These are phyloP conservation scores for Akanthomyces muscarius DNA, from an alignment of 2,329 filamentous ascomycete species.

Conservation along the genomic window DNA sequence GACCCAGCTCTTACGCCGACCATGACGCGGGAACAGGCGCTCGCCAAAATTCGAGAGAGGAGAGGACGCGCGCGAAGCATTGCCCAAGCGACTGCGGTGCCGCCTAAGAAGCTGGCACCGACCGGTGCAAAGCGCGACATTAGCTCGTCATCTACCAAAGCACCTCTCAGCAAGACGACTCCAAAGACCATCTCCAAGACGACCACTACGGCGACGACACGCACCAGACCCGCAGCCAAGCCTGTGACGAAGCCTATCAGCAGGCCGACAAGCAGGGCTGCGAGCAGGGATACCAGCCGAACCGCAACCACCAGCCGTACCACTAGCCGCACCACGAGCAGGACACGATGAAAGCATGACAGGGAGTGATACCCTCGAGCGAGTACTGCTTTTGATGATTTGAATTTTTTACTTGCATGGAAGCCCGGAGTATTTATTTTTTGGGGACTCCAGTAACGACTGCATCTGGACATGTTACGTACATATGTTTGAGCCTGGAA, in stretches of 20 bases:
- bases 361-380: conserved; percentile 6
- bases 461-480: conserved; percentile 10
- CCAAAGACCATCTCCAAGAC: conserved; percentile 8
- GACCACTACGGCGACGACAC: conserved; percentile 1
- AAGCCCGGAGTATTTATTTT: conserved; percentile 8
- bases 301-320: not conserved
- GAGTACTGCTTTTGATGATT: conserved; percentile 7
- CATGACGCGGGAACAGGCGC: conserved; percentile 68
- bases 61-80: conserved; percentile 67
- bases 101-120: conserved; percentile 50
- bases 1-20: conserved; percentile 60
- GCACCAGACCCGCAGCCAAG: conserved; percentile 6
- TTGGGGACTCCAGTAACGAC: not conserved
- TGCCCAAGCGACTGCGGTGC: conserved; percentile 53
- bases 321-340: conserved; percentile 10
- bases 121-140: conserved; percentile 40
- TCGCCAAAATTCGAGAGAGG: conserved; percentile 70
- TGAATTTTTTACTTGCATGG: conserved; percentile 1
- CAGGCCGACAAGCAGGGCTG: conserved; percentile 11
- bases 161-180: conserved; percentile 15
- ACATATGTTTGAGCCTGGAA: conserved; percentile 1
- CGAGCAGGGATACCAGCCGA: conserved; percentile 6
- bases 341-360: conserved; percentile 12
- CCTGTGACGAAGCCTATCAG: conserved; percentile 3
- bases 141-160: conserved; percentile 42